phyloP scores from a whole-genome alignment of 257 asterid genomes.

The Mitragyna speciosa region DNA sequence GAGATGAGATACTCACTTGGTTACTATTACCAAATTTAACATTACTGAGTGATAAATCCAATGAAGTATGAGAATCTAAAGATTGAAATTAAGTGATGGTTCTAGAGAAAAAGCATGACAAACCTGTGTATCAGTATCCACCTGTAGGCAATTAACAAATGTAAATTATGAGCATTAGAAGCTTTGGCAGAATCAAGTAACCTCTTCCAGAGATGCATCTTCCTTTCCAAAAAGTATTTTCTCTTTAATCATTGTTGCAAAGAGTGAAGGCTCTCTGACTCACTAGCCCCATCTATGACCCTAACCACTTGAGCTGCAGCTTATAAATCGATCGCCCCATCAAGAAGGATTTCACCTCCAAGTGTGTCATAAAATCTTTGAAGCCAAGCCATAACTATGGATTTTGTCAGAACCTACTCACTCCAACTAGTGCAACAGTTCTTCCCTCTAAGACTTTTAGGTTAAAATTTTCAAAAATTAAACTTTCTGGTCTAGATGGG shows the following conservation, averaged over 20 bases:
- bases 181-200: constrained; percentile 84
- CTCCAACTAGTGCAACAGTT: constrained; percentile 85
- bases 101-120: constrained; percentile 2
- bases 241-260: constrained; percentile 83
- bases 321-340: constrained; percentile 69
- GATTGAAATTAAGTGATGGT: neutral
- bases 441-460: constrained; percentile 65
- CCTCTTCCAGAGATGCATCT: constrained; percentile 72
- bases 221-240: constrained; percentile 89
- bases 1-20: neutral
- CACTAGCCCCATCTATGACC: constrained; percentile 94
- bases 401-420: constrained; percentile 92
- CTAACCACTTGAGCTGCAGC: constrained; percentile 84
- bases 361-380: constrained; percentile 89
- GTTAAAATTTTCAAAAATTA: constrained; percentile 59
- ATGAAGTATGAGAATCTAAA: neutral
- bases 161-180: constrained; percentile 90
- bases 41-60: too few species aligned
- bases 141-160: constrained; percentile 75
- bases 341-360: constrained; percentile 66
- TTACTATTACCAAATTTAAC: neutral
- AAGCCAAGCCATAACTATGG: constrained; percentile 69
- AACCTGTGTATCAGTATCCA: constrained; percentile 93
- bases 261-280: constrained; percentile 96
- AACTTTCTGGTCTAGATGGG: constrained; percentile 78